Evolutionary conservation across 2,329 filamentous ascomycete genomes (phyloP), one percentile per base, ranked within the genome.

Genomic region (Metarhizium sp.): DNA sequence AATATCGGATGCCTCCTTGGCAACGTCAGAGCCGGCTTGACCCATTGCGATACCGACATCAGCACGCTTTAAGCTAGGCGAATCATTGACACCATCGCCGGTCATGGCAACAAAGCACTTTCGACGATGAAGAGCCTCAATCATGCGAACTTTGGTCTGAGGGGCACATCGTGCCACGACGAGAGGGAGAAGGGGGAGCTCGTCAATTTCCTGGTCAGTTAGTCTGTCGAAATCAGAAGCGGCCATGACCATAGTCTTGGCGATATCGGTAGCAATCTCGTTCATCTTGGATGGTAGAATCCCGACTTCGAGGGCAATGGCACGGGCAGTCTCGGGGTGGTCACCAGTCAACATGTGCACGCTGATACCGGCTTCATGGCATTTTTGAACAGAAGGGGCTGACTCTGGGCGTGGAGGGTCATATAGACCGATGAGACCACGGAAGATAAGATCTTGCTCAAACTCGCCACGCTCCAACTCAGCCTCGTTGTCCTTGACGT

Each of bases 11-110:
- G 84, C 85, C 56, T 85, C 83, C 64, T 88, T 88, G 14, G 85
- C 85, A 3, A 88, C 85, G 61, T 88, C 85, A 8, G 81, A 86
- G 6, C 85, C 85, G 48, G 82, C 78, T 59, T 82, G 74, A 4
- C 85, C 85, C 85, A 87, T 88, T 40, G 84, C 84, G 59, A 87
- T 90, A 56, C 83, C 85, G 2, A 89, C 84, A 63, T 89, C 85
- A 1, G 84, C 81, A 50, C 78, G 77, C 65, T 86, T 85, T 38
- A 88, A 71, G 18, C 83, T 85, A 1, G 85, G 85, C 1, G 82
- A 82, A 62, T 88, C 85, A 59, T 88, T 88, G 54, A 88, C 85
- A 34, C 85, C 85, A 58, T 88, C 85, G 55, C 85, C 85, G 13
- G 84, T 88, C 84, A 88, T 88, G 52, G 84, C 85, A 47, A 80